Evolutionary conservation across 768 basidiomycete species (phyloP), one percentile per base, ranked within the genome.

Genomic region (Lanmaoa pseudosensibilis): DNA sequence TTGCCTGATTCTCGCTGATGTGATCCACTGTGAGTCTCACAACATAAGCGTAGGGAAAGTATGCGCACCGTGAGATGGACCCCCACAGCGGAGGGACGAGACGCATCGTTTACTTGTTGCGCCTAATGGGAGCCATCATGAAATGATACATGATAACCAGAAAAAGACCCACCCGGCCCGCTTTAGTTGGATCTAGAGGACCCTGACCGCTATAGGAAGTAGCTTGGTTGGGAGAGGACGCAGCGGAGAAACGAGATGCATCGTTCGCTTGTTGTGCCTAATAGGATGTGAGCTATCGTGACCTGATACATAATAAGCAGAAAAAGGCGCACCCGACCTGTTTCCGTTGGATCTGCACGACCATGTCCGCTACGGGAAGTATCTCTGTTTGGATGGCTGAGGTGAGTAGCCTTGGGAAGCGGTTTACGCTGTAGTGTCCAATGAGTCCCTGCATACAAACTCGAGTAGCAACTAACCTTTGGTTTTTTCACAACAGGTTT

Each of bases 341-440:
- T 2, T 12, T 2, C 5, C 5, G 0, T 27, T 30, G 27, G 0
- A 4, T n/a, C 18, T 2, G 18, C 5, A 4, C 18, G 1, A 5
- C 45, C 15, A 13, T 2, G 27, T 27, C 11, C 1, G 10, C 19
- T n/a, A 8, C 2, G 30, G 27, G 27, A 27, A 27, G 27, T 27
- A 27, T 27, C 6, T 27, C 6, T 27, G 27, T 3, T 27, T 4
- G 27, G 27, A 27, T 27, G 27, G 27, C 27, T 2, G 27, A 6
- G 27, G 27, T 4, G 5, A 27, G 27, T 6, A 27, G 27, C 27
- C 27, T 27, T 27, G 27, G 27, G 2, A 27, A 6, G 27, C 4
- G 3, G 6, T 27, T 27, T 4, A 27, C 27, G 27, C 27, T 27
- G 27, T 27, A 4, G 3, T 27, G 3, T 27, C 27, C 6, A 4